Percentiles rank a stretch among this genome's conserved stretches.
Evolutionary conservation across 495 filamentous ascomycete genomes (phyloP).

Genomic region (Cercophora samala): DNA sequence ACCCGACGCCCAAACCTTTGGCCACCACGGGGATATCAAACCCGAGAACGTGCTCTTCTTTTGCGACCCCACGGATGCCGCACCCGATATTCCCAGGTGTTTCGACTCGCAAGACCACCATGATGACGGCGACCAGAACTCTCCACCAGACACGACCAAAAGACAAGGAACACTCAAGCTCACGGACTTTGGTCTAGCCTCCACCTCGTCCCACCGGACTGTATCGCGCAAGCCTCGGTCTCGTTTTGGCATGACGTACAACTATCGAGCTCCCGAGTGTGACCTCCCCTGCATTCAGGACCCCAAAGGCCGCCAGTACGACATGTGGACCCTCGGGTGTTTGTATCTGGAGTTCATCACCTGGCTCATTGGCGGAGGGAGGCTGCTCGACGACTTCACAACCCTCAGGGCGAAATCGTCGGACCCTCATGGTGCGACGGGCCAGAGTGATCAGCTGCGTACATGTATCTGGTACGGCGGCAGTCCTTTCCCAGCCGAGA

Average conservation of each 20-base stretch:
- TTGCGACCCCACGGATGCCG: too few species aligned
- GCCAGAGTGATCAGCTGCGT: too few species aligned
- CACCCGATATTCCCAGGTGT: too few species aligned
- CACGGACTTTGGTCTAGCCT: conserved; percentile 26
- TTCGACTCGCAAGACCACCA: too few species aligned
- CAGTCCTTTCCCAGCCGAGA: not conserved
- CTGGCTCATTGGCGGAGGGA: conserved; percentile 18
- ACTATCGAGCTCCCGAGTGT: conserved; percentile 27
- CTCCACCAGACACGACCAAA: too few species aligned
- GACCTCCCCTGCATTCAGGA: conserved; percentile 15
- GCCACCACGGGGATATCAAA: conserved; percentile 29
- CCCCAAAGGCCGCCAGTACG: conserved; percentile 19
- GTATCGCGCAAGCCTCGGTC: not conserved
- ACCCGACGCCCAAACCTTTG: conserved; percentile 18
- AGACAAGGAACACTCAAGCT: conserved; percentile 16
- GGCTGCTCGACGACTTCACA: not conserved
- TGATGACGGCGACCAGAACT: too few species aligned
- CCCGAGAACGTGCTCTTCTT: conserved; percentile 31
- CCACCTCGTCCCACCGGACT: conserved; percentile 10
- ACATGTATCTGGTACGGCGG: not conserved
- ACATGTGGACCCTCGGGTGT: conserved; percentile 36
- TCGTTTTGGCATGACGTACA: conserved; percentile 7
- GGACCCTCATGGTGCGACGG: too few species aligned
- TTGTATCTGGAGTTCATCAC: conserved; percentile 33
- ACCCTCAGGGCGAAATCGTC: too few species aligned